A percentile compares a stretch with the other conserved stretches of the same genome.
Conservation (phyloP, 2,329 filamentous ascomycete species). For the Neonectria ditissima region DNA sequence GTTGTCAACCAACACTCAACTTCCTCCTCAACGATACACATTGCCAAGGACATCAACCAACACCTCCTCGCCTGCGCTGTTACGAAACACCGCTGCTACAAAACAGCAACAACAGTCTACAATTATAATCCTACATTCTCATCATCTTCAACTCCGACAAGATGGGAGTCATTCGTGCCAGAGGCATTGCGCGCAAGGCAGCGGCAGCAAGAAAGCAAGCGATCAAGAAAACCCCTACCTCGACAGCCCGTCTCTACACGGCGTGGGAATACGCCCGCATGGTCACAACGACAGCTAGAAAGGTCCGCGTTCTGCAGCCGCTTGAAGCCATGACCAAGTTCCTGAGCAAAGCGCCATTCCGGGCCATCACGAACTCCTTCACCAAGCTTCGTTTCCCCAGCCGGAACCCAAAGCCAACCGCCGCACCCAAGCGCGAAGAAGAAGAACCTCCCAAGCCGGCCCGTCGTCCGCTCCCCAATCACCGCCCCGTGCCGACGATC, state of each 20-base stretch:
- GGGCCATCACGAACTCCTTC: background rate
- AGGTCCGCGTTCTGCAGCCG: background rate
- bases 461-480: background rate
- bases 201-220: background rate
- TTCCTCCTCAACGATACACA: background rate
- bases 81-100: too few species aligned
- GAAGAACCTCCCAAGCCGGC: background rate
- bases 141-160: background rate
- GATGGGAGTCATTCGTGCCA: background rate
- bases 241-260: background rate
- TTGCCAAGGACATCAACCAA: background rate
- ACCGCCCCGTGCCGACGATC: conserved; percentile 12
- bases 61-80: background rate
- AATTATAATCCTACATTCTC: background rate
- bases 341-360: background rate
- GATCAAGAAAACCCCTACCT: background rate
- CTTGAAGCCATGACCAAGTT: background rate
- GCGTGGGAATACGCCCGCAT: background rate
- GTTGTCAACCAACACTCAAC: background rate
- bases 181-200: background rate
- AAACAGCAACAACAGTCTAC: background rate
- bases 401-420: background rate
- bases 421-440: background rate
- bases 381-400: background rate
- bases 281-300: background rate